Evolutionary conservation across 2,329 filamentous ascomycete species (phyloP).

Genomic region (Ophiostoma triangulosporum): DNA sequence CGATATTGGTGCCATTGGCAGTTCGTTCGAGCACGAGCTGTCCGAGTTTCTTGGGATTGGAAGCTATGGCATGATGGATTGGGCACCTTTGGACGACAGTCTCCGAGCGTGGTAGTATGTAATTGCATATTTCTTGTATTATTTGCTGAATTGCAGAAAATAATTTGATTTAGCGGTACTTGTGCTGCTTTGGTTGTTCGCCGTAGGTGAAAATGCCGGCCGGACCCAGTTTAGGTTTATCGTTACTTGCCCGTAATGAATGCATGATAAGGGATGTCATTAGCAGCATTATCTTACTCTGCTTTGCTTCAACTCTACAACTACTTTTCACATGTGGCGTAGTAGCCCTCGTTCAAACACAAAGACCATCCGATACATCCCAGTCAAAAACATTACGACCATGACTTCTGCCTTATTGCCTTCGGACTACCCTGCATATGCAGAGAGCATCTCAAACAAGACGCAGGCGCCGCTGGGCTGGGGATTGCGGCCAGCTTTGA

Average conservation of each 20-base stretch:
- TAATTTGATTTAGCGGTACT: not conserved
- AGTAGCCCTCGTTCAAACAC: not conserved
- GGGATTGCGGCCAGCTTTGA: constrained; percentile 28
- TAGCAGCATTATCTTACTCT: too few species aligned
- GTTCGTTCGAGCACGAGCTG: constrained; percentile 6
- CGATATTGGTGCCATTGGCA: not conserved
- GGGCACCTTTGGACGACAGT: constrained; percentile 1
- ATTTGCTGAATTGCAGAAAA: not conserved
- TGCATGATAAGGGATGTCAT: not conserved
- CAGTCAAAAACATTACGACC: not conserved
- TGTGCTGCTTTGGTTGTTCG: too few species aligned
- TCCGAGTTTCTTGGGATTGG: constrained; percentile 4
- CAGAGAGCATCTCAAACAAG: constrained; percentile 5
- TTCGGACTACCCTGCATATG: constrained; percentile 2
- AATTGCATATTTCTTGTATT: not conserved
- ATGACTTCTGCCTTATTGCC: not conserved
- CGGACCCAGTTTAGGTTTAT: not conserved
- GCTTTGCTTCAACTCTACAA: too few species aligned
- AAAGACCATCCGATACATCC: too few species aligned
- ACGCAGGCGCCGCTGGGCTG: constrained; percentile 23
- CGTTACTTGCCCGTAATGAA: not conserved
- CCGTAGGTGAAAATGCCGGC: not conserved
- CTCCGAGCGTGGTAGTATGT: not conserved
- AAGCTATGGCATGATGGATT: constrained; percentile 7
- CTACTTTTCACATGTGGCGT: too few species aligned